Conservation (phyloP, 306 rosid species). For the Dicorynia guianensis region DNA sequence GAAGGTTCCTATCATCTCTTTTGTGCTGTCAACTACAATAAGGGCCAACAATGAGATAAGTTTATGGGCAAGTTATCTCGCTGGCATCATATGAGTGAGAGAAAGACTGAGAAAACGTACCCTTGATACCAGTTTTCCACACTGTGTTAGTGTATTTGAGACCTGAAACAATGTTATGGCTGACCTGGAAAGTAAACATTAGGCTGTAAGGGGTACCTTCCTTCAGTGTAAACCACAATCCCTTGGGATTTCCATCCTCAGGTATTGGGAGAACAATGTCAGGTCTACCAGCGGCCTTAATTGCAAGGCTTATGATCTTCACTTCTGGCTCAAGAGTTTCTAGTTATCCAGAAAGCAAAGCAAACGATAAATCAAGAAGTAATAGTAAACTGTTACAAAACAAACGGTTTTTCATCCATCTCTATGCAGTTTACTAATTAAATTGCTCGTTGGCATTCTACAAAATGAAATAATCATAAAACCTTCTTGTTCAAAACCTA, state of each 20-base stretch:
- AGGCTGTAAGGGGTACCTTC: slow-evolving; percentile 89
- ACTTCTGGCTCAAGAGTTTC: slow-evolving; percentile 93
- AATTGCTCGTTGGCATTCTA: neutral
- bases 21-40: slow-evolving; percentile 74
- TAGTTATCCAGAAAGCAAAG: slow-evolving; percentile 33
- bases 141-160: slow-evolving; percentile 89
- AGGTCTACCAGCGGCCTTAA: slow-evolving; percentile 64
- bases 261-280: slow-evolving; percentile 82
- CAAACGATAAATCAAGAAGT: slow-evolving; percentile 7
- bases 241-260: slow-evolving; percentile 69
- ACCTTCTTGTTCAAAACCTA: neutral
- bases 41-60: slow-evolving; percentile 5
- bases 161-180: slow-evolving; percentile 87
- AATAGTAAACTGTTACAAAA: neutral
- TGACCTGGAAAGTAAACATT: slow-evolving; percentile 75
- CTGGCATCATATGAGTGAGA: neutral
- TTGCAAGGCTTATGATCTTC: slow-evolving; percentile 80
- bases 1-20: slow-evolving; percentile 91
- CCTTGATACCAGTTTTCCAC: slow-evolving; percentile 87
- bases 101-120: slow-evolving; percentile 44
- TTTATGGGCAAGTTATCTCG: neutral
- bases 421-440: no score
- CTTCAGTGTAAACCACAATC: slow-evolving; percentile 92
- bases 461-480: neutral
- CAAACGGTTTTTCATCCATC: neutral